Base-by-base conservation (phyloP, 352 stramenopile species). In the Globisporangium radiosum region DNA sequence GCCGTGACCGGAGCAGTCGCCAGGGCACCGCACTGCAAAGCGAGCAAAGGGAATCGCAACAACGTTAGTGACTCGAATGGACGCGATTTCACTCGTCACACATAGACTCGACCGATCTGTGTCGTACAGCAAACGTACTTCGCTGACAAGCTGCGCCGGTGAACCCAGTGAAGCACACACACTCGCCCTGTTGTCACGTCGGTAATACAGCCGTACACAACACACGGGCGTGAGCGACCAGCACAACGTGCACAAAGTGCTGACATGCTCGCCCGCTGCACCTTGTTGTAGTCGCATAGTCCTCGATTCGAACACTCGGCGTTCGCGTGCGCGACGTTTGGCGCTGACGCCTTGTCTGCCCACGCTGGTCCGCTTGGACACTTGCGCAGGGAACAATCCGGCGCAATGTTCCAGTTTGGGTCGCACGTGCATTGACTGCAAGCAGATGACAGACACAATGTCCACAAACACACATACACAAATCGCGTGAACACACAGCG, bases 361-460 rank as follows among this genome's bases (percentile, higher is more conserved):
- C 86, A 96, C 4, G 84, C 84, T 13, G 76, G 54, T 0, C 81
- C 86, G 10, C 55, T 81, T 5, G 87, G 79, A 52, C 85, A 96
- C 45, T 79, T 81, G 14, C 76, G 75, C 50, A 74, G 58, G 3
- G 82, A 91, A 55, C 85, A 94, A 54, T 94, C 85, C 1, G 81
- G 78, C 0, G 81, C 85, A 42, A 79, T 61, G 2, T 69, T 70
- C 76, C 78, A 95, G 33, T 72, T 72, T 2, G 68, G 36, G 47
- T 90, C 83, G 56, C 85, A 95, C 4, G 63, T 86, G 52, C 83
- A 95, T 56, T 83, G 67, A 56, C 79, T 90, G 43, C 7, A 59
- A 15, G 57, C 39, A 8, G 36, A 39, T 55, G 25, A 33, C 25
- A 33, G 25, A 33, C 25, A 33, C 1, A 33, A 33, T 33, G 25